Conservation (phyloP, 1,284 basidiomycete species). For the Trametes pubescens region DNA sequence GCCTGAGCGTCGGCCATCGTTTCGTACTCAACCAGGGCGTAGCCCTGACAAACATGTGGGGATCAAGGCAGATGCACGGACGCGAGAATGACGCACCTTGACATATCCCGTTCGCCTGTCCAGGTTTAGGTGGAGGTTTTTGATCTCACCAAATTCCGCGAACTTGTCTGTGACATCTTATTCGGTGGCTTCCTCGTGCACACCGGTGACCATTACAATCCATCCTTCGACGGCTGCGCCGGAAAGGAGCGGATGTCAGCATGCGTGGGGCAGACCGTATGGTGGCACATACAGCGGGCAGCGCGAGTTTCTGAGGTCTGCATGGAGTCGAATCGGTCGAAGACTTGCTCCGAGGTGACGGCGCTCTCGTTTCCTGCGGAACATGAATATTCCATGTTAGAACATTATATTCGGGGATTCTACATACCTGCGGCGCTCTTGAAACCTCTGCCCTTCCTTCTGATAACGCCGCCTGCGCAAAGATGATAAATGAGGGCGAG, state of each 20-base stretch:
- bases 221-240: slow-evolving; percentile 94
- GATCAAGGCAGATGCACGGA: slow-evolving; percentile 8
- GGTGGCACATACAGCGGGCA: slow-evolving; percentile 71
- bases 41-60: slow-evolving; percentile 68
- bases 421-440: slow-evolving; percentile 63
- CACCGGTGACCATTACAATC: slow-evolving; percentile 96
- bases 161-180: slow-evolving; percentile 98
- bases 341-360: slow-evolving; percentile 69
- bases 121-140: slow-evolving; percentile 96
- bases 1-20: slow-evolving; percentile 92
- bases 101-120: slow-evolving; percentile 99
- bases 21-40: slow-evolving; percentile 96
- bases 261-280: neutral
- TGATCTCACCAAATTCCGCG: slow-evolving; percentile 96
- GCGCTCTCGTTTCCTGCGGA: slow-evolving; percentile 69
- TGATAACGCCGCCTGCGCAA: slow-evolving; percentile 61
- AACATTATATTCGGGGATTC: slow-evolving; percentile 19
- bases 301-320: slow-evolving; percentile 74
- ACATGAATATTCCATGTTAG: slow-evolving; percentile 13
- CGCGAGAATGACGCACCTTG: slow-evolving; percentile 70
- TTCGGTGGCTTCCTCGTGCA: slow-evolving; percentile 98
- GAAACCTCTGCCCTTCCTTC: slow-evolving; percentile 82
- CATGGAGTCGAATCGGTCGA: slow-evolving; percentile 77
- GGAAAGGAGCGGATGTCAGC: slow-evolving; percentile 13
- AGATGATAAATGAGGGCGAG: slow-evolving; percentile 5